These are phyloP conservation scores for Globisporangium emineosum DNA, from an alignment of 352 stramenopile genomes.

Conservation along the genomic window DNA sequence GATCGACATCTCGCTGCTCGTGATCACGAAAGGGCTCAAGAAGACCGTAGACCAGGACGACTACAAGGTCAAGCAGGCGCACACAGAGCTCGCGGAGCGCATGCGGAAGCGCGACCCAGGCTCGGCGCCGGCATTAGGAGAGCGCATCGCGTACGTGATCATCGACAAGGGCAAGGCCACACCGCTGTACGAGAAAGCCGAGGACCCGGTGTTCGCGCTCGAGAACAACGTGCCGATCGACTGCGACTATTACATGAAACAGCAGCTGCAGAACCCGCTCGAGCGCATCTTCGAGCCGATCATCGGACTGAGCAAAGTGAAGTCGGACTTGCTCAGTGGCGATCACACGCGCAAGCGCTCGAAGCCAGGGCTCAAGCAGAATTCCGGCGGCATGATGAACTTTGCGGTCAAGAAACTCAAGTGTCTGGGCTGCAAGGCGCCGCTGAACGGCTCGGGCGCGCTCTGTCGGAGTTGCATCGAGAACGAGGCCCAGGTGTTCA, in stretches of 20 bases:
- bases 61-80: constrained; percentile 99
- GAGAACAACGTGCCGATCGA: constrained; percentile 99
- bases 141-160: constrained; percentile 99
- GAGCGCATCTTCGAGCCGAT: constrained; percentile 99
- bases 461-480: constrained; percentile 95
- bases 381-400: constrained; percentile 98
- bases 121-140: constrained; percentile 96
- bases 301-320: constrained; percentile 92
- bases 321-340: constrained; percentile 91
- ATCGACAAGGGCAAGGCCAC: constrained; percentile 96
- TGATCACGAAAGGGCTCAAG: constrained; percentile 99
- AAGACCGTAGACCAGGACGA: constrained; percentile 98
- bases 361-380: constrained; percentile 93
- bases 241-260: constrained; percentile 98
- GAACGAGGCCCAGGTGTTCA: constrained; percentile 93
- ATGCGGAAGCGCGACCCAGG: constrained; percentile 98
- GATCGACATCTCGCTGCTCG: constrained; percentile 98
- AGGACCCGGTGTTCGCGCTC: constrained; percentile 98
- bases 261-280: constrained; percentile 98
- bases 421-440: constrained; percentile 97
- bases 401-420: constrained; percentile 98
- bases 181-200: constrained; percentile 96
- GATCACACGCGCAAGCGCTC: constrained; percentile 98
- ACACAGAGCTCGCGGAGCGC: constrained; percentile 97
- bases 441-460: constrained; percentile 82